phyloP scores from a whole-genome alignment of 441 rosid species.

The Macaranga tanarius region DNA sequence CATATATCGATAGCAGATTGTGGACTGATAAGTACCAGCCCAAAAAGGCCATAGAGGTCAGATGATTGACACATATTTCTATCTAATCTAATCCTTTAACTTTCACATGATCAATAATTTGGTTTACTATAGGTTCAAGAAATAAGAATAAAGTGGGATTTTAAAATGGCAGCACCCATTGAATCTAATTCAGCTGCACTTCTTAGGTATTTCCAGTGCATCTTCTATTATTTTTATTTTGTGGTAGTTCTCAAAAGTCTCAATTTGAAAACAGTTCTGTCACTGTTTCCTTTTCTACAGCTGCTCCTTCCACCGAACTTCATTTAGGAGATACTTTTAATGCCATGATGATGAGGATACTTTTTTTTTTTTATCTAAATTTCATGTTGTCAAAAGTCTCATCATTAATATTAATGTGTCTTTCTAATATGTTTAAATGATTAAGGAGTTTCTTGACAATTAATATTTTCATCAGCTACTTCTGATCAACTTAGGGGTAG shows the following conservation, averaged over 20 bases:
- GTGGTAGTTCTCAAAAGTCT: no score
- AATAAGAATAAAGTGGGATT: no score
- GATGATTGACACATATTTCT: slow-evolving; percentile 28
- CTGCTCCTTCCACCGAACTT: slow-evolving; percentile 53
- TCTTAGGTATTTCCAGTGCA: slow-evolving; percentile 66
- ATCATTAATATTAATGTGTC: slow-evolving; percentile 25
- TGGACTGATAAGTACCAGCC: slow-evolving; percentile 92
- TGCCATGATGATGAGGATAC: slow-evolving; percentile 49
- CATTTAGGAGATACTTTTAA: slow-evolving; percentile 51
- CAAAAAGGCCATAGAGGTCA: slow-evolving; percentile 64
- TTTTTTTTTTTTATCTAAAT: slow-evolving; percentile 9
- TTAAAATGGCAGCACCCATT: no score
- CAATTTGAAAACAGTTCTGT: slow-evolving; percentile 52
- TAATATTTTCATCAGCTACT: slow-evolving; percentile 49
- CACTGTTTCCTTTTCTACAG: slow-evolving; percentile 45
- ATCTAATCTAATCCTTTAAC: slow-evolving; percentile 10
- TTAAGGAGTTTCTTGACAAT: slow-evolving; percentile 50
- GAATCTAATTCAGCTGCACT: slow-evolving; percentile 58
- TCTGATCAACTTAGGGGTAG: slow-evolving; percentile 64
- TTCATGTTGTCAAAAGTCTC: slow-evolving; percentile 12
- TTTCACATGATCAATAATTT: slow-evolving; percentile 1
- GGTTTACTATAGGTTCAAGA: no score
- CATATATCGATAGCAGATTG: slow-evolving; percentile 53
- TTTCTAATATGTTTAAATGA: slow-evolving; percentile 45
- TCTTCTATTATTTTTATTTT: no score